Base-by-base conservation (phyloP, 176 grass and related monocot genomes). In the Oryza officinalis region DNA sequence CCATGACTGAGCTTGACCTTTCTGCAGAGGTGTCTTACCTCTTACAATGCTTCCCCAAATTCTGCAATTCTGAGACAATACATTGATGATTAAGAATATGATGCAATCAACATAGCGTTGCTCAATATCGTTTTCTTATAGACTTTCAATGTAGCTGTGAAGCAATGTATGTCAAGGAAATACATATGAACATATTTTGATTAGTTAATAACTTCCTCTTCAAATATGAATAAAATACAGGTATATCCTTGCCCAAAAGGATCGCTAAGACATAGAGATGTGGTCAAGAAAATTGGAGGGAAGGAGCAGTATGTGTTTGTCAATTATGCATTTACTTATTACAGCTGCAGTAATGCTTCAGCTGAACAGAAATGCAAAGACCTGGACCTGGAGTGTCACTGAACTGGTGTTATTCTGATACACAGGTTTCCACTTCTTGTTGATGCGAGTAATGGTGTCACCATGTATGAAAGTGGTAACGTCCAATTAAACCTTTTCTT, bases 231-330 rank as follows among this genome's bases (percentile, higher is more conserved):
- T 20, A 43, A 72, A 86, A 23, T 89, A 69, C 68, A 98, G 96
- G 89, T 98, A 32, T 98, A 98, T 83, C 96, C 96, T 38, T 98
- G 96, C 76, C 96, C 96, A 66, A 98, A 98, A 95, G 96, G 96
- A 75, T 93, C 93, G 78, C 45, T 88, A 66, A 90, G 87, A 77
- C 93, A 98, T 76, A 91, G 96, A 72, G 93, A 93, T 25, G 64
- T 85, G 20, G 96, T 92, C 63, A 85, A 66, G 50, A 94, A 89
- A 78, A 98, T 89, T 77, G 93, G 96, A 89, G 96, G 93, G 59
- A 95, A 90, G 82, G 93, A 95, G 71, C 96, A 92, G 96, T 98
- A 92, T 28, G 96, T 85, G 47, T 92, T 85, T 30, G 2, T 45
- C 27, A 71, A 50, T 69, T 89, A 9, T 17, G 23, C 31, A 84